Conservation (phyloP, 192 early-diverging fungal genomes). For the Coemansia sp. region DNA sequence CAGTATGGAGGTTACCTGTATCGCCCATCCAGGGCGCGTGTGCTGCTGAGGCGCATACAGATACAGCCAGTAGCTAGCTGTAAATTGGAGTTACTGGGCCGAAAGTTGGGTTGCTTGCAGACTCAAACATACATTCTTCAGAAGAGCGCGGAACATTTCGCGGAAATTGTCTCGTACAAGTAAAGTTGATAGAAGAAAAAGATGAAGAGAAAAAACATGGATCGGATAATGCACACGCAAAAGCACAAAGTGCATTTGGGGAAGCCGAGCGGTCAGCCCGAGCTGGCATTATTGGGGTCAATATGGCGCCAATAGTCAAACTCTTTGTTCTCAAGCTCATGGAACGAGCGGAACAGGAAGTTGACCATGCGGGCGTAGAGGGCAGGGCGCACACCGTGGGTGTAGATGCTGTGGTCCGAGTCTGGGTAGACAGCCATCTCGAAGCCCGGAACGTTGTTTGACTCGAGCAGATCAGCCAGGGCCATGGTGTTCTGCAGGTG, state of each 20-base stretch:
- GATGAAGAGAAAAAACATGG: neutral
- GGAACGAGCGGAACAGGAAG: slow-evolving; percentile 58
- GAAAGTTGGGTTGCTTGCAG: neutral
- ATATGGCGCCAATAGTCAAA: slow-evolving; percentile 49
- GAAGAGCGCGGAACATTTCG: neutral
- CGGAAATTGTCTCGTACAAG: neutral
- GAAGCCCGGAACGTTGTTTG: slow-evolving; percentile 71
- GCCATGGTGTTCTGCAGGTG: slow-evolving; percentile 89
- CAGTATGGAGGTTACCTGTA: slow-evolving; percentile 3
- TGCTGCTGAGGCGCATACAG: slow-evolving; percentile 1
- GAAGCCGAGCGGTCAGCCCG: neutral
- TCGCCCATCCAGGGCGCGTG: neutral
- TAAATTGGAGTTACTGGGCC: neutral
- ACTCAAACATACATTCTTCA: slow-evolving; percentile 6
- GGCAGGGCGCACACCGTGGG: slow-evolving; percentile 72
- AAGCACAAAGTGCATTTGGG: neutral
- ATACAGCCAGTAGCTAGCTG: neutral
- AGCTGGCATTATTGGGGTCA: slow-evolving; percentile 25
- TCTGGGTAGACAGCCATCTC: slow-evolving; percentile 89
- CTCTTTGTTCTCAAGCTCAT: slow-evolving; percentile 52
- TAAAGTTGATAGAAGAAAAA: neutral
- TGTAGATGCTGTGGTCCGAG: slow-evolving; percentile 83
- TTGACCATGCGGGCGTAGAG: slow-evolving; percentile 61
- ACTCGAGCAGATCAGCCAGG: slow-evolving; percentile 75
- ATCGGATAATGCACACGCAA: neutral